These are phyloP conservation scores for Phytopythium cucurbitacearum DNA, from an alignment of 352 stramenopile genomes.

Conservation along the genomic window DNA sequence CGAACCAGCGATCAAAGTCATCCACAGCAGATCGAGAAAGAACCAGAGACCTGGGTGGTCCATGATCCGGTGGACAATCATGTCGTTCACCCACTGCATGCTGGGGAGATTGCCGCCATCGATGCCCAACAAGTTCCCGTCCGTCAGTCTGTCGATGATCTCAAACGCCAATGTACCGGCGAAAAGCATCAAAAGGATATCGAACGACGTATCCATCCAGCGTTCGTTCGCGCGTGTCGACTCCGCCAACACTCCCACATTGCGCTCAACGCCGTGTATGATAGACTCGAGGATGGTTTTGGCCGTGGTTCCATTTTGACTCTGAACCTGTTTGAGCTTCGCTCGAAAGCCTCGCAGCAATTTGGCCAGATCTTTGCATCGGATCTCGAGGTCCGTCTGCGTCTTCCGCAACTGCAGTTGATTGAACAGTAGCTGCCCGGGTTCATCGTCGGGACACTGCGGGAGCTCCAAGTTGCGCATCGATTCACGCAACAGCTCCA, in stretches of 20 bases:
- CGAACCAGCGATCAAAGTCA: constrained; percentile 32
- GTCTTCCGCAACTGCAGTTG: constrained; percentile 89
- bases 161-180: constrained; percentile 91
- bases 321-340: constrained; percentile 87
- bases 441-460: constrained; percentile 83
- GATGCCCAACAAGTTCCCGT: constrained; percentile 83
- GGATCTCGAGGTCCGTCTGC: constrained; percentile 80
- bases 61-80: constrained; percentile 40
- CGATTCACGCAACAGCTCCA: constrained; percentile 93
- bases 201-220: constrained; percentile 61
- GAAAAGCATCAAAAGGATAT: constrained; percentile 91
- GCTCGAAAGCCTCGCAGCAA: constrained; percentile 86
- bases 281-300: constrained; percentile 67
- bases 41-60: constrained; percentile 44
- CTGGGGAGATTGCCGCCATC: constrained; percentile 33
- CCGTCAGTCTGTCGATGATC: constrained; percentile 93
- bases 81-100: constrained; percentile 50
- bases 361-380: constrained; percentile 93
- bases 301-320: constrained; percentile 73
- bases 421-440: constrained; percentile 89
- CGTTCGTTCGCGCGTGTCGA: constrained; percentile 62
- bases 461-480: constrained; percentile 91
- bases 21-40: constrained; percentile 37
- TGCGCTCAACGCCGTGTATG: constrained; percentile 56
- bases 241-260: constrained; percentile 54